A percentile compares a stretch with the other conserved stretches of the same genome.
phyloP scores from a whole-genome alignment of 805 yeast genomes.

The Sungouiozyma intestinalis region DNA sequence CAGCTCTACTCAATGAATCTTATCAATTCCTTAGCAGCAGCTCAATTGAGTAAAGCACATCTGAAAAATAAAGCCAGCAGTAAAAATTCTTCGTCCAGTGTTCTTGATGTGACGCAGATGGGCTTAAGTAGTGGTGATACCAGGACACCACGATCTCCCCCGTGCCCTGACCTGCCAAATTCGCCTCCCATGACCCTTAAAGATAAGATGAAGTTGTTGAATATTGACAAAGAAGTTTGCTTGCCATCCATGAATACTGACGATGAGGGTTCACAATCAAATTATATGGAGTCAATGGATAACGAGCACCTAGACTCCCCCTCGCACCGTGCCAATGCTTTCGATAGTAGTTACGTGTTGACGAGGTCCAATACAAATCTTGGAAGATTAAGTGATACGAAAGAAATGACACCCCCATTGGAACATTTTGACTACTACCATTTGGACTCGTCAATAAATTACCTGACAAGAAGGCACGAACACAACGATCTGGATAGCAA shows the following conservation, averaged over 20 bases:
- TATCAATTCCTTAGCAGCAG: constrained; percentile 27
- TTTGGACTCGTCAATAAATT: background rate
- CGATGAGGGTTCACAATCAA: background rate
- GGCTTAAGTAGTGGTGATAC: background rate
- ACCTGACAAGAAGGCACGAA: background rate
- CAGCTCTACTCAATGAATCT: constrained; percentile 32
- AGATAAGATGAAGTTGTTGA: constrained; percentile 36
- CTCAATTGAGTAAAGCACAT: background rate
- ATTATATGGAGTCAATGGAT: background rate
- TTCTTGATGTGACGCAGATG: background rate
- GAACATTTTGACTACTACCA: background rate
- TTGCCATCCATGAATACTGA: background rate
- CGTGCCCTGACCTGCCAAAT: constrained; percentile 18
- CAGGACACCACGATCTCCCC: background rate
- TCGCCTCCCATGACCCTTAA: constrained; percentile 35
- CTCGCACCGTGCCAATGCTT: too few relatives aligned
- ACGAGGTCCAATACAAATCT: too few relatives aligned
- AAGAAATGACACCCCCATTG: constrained; percentile 1
- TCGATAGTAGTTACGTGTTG: too few relatives aligned
- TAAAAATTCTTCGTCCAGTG: background rate
- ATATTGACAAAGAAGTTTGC: constrained; percentile 17
- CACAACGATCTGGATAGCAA: constrained; percentile 13
- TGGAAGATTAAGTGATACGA: background rate
- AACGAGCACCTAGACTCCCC: too few relatives aligned
- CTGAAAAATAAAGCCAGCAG: background rate